Evolutionary conservation across 352 stramenopile species (phyloP).

Genomic region (Lagenidium giganteum): DNA sequence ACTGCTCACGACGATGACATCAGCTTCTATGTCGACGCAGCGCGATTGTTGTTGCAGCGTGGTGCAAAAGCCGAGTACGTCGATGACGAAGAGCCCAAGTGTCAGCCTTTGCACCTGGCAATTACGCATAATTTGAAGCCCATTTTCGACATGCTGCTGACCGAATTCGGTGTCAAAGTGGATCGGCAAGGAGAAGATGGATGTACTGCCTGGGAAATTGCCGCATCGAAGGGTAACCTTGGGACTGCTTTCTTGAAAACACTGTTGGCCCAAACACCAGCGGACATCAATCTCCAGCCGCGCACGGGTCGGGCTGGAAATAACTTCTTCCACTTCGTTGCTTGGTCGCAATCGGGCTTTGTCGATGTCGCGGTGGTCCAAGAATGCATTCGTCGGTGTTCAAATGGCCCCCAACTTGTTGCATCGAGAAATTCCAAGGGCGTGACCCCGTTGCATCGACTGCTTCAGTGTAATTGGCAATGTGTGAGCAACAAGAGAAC

Average conservation of each 20-base stretch:
- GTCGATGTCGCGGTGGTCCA: too few relatives aligned
- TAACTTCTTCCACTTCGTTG: conserved; percentile 57
- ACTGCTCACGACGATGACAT: conserved; percentile 9
- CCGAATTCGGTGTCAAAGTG: conserved; percentile 19
- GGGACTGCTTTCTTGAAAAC: conserved; percentile 26
- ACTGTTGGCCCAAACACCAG: conserved; percentile 26
- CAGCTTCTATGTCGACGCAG: conserved; percentile 30
- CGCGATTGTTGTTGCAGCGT: conserved; percentile 31
- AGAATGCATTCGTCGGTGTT: too few relatives aligned
- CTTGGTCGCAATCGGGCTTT: background rate
- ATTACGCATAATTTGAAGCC: conserved; percentile 27
- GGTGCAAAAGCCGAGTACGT: conserved; percentile 28
- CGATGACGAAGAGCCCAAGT: conserved; percentile 3
- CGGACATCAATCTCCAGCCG: conserved; percentile 15
- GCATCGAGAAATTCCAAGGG: too few relatives aligned
- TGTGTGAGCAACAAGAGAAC: too few relatives aligned
- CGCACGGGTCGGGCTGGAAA: too few relatives aligned
- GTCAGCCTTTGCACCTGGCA: conserved; percentile 39
- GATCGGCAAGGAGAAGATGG: conserved; percentile 22
- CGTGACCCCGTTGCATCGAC: too few relatives aligned
- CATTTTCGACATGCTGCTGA: conserved; percentile 35
- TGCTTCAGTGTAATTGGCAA: too few relatives aligned
- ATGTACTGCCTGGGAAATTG: conserved; percentile 40
- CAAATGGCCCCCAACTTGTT: too few relatives aligned
- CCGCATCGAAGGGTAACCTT: conserved; percentile 20